Evolutionary conservation across 148 eudicot species (phyloP).

Genomic region (Pouteria glomerata): DNA sequence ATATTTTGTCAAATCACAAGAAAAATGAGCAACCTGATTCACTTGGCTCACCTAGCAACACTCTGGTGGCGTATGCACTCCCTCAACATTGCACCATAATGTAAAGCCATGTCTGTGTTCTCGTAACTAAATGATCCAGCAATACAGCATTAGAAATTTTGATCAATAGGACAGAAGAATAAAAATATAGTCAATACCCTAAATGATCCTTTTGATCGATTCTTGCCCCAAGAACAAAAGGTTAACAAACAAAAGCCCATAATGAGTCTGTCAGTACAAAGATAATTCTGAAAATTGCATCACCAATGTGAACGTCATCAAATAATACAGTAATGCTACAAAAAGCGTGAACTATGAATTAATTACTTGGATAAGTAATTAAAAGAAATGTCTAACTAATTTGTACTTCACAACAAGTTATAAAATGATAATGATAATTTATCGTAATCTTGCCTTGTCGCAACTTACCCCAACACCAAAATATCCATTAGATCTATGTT

Average conservation of each 20-base stretch:
- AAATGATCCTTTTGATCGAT: background rate
- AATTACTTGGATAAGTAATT: background rate
- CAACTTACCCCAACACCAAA: conserved; percentile 75
- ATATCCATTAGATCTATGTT: conserved; percentile 85
- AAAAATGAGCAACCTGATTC: background rate
- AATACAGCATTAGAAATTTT: conserved; percentile 15
- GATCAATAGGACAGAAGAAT: background rate
- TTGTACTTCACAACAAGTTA: no score
- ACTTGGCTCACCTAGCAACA: conserved; percentile 73
- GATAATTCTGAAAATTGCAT: background rate
- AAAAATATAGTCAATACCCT: background rate
- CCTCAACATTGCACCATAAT: conserved; percentile 95
- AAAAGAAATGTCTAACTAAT: no score
- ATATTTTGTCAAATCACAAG: background rate
- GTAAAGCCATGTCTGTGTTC: conserved; percentile 80
- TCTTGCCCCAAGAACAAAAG: background rate
- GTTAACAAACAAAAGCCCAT: background rate
- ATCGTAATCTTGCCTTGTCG: conserved; percentile 3
- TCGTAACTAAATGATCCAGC: conserved; percentile 49
- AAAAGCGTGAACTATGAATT: background rate
- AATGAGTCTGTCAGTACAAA: background rate
- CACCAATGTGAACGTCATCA: background rate
- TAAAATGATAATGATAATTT: background rate
- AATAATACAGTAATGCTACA: background rate
- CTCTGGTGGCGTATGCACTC: conserved; percentile 98